These are phyloP conservation scores for Clavispora phyllophila DNA, from an alignment of 805 yeast genomes.

Conservation along the genomic window DNA sequence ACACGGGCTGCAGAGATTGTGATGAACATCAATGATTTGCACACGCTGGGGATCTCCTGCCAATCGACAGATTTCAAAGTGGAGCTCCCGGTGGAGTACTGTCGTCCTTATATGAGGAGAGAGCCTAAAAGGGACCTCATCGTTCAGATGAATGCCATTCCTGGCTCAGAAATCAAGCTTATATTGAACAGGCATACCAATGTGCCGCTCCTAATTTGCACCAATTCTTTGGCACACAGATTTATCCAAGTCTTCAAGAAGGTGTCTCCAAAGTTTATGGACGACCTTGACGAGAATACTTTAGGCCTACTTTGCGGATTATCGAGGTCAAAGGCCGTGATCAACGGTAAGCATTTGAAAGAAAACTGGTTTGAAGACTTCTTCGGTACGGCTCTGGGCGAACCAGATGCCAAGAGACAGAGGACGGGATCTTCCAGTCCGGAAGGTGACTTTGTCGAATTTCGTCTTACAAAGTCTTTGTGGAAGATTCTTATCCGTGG, in stretches of 20 bases:
- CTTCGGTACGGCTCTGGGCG: conserved; percentile 7
- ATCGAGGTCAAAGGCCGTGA: conserved; percentile 22
- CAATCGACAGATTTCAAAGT: conserved; percentile 12
- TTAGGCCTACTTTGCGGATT: conserved; percentile 23
- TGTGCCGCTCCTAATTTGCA: conserved; percentile 22
- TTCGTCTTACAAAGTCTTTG: conserved; percentile 37
- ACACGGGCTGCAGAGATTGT: conserved; percentile 51
- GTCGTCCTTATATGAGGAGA: conserved; percentile 27
- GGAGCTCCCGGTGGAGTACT: conserved; percentile 25
- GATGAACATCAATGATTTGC: conserved; percentile 44
- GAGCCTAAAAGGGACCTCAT: conserved; percentile 31
- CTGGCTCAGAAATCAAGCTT: conserved; percentile 28
- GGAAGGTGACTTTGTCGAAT: conserved; percentile 38
- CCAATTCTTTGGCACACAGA: conserved; percentile 19
- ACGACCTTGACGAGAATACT: conserved; percentile 14
- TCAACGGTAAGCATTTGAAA: conserved; percentile 33
- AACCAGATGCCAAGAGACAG: conserved; percentile 6
- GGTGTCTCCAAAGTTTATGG: conserved; percentile 14
- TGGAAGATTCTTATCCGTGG: conserved; percentile 35
- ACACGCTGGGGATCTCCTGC: conserved; percentile 29
- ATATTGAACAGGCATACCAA: conserved; percentile 24
- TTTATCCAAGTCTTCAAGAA: conserved; percentile 23
- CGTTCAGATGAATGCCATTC: conserved; percentile 25
- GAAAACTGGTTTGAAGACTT: conserved; percentile 30
- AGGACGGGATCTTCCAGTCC: conserved; percentile 7